A percentile compares a stretch with the other conserved stretches of the same genome.
phyloP scores from a whole-genome alignment of 208 protist genomes.

The Spironucleus salmonicida region DNA sequence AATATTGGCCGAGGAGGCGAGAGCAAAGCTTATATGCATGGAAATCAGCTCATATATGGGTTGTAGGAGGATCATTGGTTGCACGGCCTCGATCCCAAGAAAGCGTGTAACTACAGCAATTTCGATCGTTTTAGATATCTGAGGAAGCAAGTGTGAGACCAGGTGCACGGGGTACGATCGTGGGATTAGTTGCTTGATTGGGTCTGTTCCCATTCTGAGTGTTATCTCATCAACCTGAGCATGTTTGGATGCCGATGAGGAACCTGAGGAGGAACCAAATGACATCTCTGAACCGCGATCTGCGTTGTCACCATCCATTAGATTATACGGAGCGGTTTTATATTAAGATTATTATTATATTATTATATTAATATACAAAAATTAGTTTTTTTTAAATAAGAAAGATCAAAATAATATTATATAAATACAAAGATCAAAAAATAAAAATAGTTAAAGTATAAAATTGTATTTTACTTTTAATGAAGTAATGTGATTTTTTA shows the following conservation, averaged over 20 bases:
- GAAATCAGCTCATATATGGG: background rate
- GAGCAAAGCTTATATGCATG: background rate
- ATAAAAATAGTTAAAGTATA: too few relatives aligned
- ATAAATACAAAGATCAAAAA: too few relatives aligned
- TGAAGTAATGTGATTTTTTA: too few relatives aligned
- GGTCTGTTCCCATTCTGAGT: background rate
- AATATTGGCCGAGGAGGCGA: background rate
- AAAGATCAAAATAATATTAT: too few relatives aligned
- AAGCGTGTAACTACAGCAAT: background rate
- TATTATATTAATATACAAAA: too few relatives aligned
- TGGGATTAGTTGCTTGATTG: background rate
- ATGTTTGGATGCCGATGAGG: background rate
- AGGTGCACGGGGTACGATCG: background rate
- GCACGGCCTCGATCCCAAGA: background rate
- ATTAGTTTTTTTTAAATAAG: too few relatives aligned
- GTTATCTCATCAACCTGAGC: background rate
- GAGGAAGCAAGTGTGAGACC: background rate
- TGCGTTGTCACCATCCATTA: background rate
- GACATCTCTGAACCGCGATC: background rate
- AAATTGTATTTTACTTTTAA: too few relatives aligned
- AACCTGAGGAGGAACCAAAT: background rate
- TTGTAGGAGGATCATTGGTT: background rate
- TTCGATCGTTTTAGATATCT: background rate
- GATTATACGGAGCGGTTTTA: too few relatives aligned
- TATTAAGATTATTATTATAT: too few relatives aligned